A percentile compares a stretch with the other conserved stretches of the same genome.
Conservation (phyloP, 2,329 filamentous ascomycete genomes). For the Claviceps monticola region DNA sequence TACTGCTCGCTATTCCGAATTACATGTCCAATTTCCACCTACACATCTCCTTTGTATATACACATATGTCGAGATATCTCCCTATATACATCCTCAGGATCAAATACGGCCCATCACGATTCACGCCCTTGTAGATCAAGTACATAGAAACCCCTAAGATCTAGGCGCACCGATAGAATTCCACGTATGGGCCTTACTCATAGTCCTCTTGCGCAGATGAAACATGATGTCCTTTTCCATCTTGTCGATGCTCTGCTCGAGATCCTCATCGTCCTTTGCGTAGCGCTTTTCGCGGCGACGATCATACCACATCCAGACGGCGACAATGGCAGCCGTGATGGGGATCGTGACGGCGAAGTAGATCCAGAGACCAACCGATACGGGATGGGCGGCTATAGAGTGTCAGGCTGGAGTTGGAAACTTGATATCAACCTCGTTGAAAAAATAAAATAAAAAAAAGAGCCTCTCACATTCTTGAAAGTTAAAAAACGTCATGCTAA, state of each 20-base stretch:
- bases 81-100: too few species aligned
- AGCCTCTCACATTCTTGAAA: slow-evolving; percentile 31
- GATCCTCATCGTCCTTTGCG: slow-evolving; percentile 32
- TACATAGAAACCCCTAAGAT: too few species aligned
- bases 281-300: slow-evolving; percentile 34
- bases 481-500: slow-evolving; percentile 55
- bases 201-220: slow-evolving; percentile 39
- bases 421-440: background rate
- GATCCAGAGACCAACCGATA: slow-evolving; percentile 43
- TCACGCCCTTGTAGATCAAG: too few species aligned
- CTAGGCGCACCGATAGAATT: slow-evolving; percentile 23
- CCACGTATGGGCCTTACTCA: slow-evolving; percentile 43
- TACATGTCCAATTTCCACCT: too few species aligned
- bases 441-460: background rate
- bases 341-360: slow-evolving; percentile 50
- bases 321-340: slow-evolving; percentile 39
- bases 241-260: slow-evolving; percentile 39
- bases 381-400: slow-evolving; percentile 20
- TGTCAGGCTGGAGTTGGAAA: slow-evolving; percentile 1
- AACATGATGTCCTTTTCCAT: slow-evolving; percentile 46
- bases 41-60: too few species aligned
- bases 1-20: too few species aligned
- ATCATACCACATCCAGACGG: slow-evolving; percentile 41
- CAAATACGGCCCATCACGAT: too few species aligned
- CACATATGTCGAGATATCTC: too few species aligned